Conservation (phyloP, 257 asterid genomes). For the Plectranthus barbatus region DNA sequence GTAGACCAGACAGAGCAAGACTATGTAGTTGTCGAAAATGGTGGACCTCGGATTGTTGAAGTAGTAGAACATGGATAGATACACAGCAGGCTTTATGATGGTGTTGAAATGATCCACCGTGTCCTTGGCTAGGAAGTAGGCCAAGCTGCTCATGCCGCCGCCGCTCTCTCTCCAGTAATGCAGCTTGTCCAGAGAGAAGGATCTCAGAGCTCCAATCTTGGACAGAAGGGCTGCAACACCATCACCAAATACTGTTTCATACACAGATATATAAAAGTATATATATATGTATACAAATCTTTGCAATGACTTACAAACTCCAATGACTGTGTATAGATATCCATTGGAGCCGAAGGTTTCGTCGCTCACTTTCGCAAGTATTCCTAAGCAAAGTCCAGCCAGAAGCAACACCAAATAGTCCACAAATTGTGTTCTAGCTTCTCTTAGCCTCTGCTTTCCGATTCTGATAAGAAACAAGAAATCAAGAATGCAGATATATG, state of each 20-base stretch:
- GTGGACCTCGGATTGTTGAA: conserved; percentile 94
- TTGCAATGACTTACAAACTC: conserved; percentile 61
- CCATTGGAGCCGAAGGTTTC: conserved; percentile 82
- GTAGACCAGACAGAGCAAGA: conserved; percentile 74
- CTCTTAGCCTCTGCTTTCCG: conserved; percentile 79
- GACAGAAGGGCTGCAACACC: conserved; percentile 57
- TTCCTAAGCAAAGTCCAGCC: conserved; percentile 93
- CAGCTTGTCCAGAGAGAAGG: conserved; percentile 79
- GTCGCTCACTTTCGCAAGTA: conserved; percentile 89
- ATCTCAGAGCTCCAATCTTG: conserved; percentile 90
- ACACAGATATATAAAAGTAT: too few species aligned
- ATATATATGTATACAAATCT: too few species aligned
- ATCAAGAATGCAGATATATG: not conserved
- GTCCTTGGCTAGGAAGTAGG: conserved; percentile 88
- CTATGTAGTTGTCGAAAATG: conserved; percentile 63
- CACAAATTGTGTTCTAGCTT: conserved; percentile 72
- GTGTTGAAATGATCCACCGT: conserved; percentile 83
- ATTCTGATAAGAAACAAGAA: conserved; percentile 32
- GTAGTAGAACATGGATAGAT: conserved; percentile 93
- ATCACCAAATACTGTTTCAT: not conserved
- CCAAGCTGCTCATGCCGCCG: conserved; percentile 96
- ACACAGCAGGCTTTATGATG: conserved; percentile 78
- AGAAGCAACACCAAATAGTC: conserved; percentile 74
- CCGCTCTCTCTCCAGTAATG: conserved; percentile 98
- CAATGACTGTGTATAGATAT: conserved; percentile 91